A percentile compares a stretch with the other conserved stretches of the same genome.
Evolutionary conservation across 176 grass and related monocot species (phyloP).

Genomic region (Rhynchospora tenuis): DNA sequence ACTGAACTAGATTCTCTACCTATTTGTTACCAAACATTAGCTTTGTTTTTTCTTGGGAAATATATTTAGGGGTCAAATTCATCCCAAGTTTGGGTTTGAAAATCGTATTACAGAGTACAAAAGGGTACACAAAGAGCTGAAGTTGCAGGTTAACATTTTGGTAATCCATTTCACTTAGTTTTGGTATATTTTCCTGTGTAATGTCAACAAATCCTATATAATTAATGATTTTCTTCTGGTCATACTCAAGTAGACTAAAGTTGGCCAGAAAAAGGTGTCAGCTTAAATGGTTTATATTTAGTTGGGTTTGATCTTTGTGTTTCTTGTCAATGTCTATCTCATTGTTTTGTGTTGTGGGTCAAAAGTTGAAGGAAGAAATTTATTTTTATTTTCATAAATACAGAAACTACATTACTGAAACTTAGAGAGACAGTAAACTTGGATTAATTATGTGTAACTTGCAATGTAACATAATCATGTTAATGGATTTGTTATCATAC

Average conservation of each 20-base stretch:
- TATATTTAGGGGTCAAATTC: background rate
- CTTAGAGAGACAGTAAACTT: background rate
- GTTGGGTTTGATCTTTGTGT: background rate
- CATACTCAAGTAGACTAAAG: background rate
- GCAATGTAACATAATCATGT: background rate
- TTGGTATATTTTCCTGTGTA: too few relatives aligned
- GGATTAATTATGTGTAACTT: background rate
- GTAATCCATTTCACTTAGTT: too few relatives aligned
- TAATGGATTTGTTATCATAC: background rate
- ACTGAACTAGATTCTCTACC: background rate
- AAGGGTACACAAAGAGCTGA: too few relatives aligned
- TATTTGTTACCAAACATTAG: background rate
- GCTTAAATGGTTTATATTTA: background rate
- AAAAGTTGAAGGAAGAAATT: background rate
- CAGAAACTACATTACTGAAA: background rate
- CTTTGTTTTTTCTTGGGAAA: background rate
- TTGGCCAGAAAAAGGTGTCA: background rate
- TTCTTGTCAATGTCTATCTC: background rate
- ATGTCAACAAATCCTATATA: background rate
- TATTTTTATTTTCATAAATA: background rate
- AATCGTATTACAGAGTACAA: background rate
- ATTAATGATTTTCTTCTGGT: background rate
- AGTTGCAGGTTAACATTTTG: too few relatives aligned
- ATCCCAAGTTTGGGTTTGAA: background rate
- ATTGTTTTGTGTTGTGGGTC: background rate